phyloP scores from a whole-genome alignment of 352 stramenopile genomes.

The Plasmopara muralis region DNA sequence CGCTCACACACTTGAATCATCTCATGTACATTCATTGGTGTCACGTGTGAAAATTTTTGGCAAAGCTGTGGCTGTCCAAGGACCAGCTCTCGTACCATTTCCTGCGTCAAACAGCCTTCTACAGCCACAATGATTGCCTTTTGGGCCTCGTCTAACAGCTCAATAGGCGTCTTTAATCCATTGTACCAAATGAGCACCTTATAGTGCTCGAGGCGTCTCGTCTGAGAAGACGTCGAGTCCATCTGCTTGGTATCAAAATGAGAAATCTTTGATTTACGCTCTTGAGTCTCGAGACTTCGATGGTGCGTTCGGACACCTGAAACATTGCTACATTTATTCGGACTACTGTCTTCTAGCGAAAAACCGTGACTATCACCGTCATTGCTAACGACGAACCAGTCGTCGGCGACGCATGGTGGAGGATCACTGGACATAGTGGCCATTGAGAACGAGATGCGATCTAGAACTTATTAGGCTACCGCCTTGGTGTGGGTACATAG shows the following conservation, averaged over 20 bases:
- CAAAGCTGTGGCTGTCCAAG: constrained; percentile 32
- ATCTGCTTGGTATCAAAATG: not conserved
- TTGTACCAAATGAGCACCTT: constrained; percentile 23
- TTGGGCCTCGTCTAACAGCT: constrained; percentile 17
- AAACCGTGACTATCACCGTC: constrained; percentile 4
- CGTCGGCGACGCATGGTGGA: constrained; percentile 13
- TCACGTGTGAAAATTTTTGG: constrained; percentile 30
- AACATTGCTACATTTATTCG: not conserved
- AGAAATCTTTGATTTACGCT: no score
- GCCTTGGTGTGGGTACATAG: no score
- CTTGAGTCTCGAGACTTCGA: no score
- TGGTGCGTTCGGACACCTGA: no score
- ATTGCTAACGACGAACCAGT: constrained; percentile 21
- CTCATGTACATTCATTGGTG: constrained; percentile 20
- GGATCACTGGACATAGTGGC: constrained; percentile 3
- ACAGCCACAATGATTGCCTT: constrained; percentile 30
- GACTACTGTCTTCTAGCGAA: not conserved
- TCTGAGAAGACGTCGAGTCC: constrained; percentile 16
- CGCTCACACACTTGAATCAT: constrained; percentile 41
- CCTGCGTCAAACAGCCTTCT: constrained; percentile 8
- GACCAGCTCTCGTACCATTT: constrained; percentile 13
- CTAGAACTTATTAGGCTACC: no score
- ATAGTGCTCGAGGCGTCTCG: not conserved
- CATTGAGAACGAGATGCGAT: constrained; percentile 1
- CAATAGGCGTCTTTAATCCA: constrained; percentile 13